Evolutionary conservation across 129 eudicot species (phyloP).

Genomic region (Flaveria bidentis): DNA sequence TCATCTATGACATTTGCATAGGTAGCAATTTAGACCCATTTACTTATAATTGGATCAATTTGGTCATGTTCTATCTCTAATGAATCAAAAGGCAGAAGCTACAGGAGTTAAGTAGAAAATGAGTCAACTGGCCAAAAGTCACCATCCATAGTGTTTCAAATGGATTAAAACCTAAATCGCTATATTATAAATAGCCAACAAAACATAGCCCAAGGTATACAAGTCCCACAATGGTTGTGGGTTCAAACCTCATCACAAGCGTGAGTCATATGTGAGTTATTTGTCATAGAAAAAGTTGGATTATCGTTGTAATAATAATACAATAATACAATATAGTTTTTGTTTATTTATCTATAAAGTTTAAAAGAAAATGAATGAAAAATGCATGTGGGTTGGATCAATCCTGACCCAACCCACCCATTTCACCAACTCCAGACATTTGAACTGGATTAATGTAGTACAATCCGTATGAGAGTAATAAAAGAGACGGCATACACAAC

Average conservation of each 20-base stretch:
- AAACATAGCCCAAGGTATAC: not conserved
- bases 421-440: constrained; percentile 2
- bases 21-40: not conserved
- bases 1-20: not conserved
- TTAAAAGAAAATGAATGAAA: not conserved
- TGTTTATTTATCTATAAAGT: not conserved
- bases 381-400: not conserved
- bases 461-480: constrained; percentile 77
- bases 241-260: not conserved
- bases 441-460: constrained; percentile 43
- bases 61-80: not conserved
- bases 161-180: not conserved
- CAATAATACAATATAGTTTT: not conserved
- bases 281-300: not conserved
- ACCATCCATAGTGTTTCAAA: not conserved
- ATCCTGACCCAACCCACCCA: not conserved
- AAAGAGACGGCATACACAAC: constrained; percentile 20
- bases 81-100: not conserved
- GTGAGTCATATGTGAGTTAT: not conserved
- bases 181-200: not conserved
- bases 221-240: constrained; percentile 4
- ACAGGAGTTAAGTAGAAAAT: not conserved
- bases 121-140: not conserved
- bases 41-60: not conserved
- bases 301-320: not conserved